phyloP scores from a whole-genome alignment of 1,284 basidiomycete species.

The Ganoderma multipileum region DNA sequence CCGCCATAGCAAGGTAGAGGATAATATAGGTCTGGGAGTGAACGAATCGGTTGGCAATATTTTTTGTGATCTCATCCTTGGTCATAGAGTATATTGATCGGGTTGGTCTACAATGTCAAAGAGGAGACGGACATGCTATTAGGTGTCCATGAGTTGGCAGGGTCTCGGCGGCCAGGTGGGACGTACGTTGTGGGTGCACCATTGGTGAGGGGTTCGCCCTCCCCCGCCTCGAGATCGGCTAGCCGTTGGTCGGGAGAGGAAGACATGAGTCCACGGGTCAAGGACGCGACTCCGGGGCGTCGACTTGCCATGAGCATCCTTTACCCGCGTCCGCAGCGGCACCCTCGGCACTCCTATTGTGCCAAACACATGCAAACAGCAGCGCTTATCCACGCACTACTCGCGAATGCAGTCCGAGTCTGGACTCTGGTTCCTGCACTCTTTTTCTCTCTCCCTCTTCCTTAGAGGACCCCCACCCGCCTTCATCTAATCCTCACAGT shows the following conservation, averaged over 20 bases:
- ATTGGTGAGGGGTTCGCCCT: conserved; percentile 39
- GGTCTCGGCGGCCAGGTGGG: conserved; percentile 22
- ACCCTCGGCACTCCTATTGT: conserved; percentile 8
- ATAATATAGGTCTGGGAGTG: conserved; percentile 84
- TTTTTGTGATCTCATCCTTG: conserved; percentile 77
- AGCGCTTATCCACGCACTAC: conserved; percentile 21
- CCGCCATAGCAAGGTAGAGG: conserved; percentile 91
- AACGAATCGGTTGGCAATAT: conserved; percentile 86
- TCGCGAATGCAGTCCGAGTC: neutral
- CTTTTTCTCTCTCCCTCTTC: conserved; percentile 5
- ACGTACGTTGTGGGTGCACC: conserved; percentile 37
- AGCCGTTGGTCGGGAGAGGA: conserved; percentile 37
- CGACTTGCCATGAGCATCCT: conserved; percentile 23
- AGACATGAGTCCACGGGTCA: conserved; percentile 37
- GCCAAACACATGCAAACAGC: conserved; percentile 31
- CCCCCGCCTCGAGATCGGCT: conserved; percentile 46
- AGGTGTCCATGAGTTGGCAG: conserved; percentile 39
- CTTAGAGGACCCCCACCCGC: neutral
- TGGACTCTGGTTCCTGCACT: conserved; percentile 1
- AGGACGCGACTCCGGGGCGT: conserved; percentile 32
- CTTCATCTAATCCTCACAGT: conserved; percentile 14
- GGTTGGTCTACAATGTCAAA: conserved; percentile 55
- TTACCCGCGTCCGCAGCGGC: neutral
- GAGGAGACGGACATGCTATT: conserved; percentile 31
- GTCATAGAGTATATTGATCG: conserved; percentile 85